Conservation (phyloP, 169 alveolate genomes). For the Eimeria sp. region DNA sequence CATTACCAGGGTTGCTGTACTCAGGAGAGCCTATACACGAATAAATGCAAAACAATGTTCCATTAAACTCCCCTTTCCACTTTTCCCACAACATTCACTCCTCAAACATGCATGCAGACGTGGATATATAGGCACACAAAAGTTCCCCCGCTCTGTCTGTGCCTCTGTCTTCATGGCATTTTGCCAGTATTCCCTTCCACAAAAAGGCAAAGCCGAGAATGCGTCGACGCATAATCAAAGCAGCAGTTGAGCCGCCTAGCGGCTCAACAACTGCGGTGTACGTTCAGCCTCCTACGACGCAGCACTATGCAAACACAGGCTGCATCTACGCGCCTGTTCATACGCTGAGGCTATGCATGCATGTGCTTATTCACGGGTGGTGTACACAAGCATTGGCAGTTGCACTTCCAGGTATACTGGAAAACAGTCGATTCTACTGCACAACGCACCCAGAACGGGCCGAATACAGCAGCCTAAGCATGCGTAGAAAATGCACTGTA, state of each 20-base stretch:
- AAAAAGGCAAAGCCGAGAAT: neutral
- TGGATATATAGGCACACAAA: neutral
- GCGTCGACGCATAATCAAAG: neutral
- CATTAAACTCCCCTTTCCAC: neutral
- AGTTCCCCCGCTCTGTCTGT: neutral
- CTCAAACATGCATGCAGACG: neutral
- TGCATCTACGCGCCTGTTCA: neutral
- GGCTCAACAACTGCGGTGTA: constrained; percentile 15
- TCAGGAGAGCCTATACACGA: neutral
- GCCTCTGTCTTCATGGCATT: neutral
- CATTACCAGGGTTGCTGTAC: neutral
- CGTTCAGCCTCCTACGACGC: constrained; percentile 3
- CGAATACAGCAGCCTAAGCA: neutral
- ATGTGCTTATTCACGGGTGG: neutral
- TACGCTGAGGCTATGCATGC: neutral
- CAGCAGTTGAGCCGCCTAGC: neutral
- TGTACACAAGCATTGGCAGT: too few relatives aligned
- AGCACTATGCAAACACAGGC: constrained; percentile 6
- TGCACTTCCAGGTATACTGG: neutral
- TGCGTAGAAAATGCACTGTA: neutral
- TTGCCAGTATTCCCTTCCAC: neutral
- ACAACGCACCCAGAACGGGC: too few relatives aligned
- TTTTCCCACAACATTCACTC: neutral
- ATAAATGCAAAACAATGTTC: neutral
- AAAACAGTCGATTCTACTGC: neutral